Evolutionary conservation across 371 early-diverging fungal species (phyloP).

Genomic region (Mortierella sp.): DNA sequence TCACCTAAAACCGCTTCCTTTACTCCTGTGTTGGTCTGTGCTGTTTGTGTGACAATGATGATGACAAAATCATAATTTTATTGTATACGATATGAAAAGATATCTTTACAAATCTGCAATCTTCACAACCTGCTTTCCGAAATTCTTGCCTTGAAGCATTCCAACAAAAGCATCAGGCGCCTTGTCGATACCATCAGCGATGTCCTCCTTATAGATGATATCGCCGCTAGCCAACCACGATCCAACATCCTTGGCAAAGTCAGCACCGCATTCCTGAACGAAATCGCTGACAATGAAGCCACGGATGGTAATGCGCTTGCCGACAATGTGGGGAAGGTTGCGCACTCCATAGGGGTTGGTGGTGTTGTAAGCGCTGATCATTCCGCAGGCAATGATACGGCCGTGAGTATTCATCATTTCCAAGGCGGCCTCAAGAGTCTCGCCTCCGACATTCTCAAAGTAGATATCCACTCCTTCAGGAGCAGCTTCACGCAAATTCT

Average conservation of each 20-base stretch:
- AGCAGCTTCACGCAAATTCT: constrained; percentile 55
- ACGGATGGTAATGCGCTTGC: constrained; percentile 64
- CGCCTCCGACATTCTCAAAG: constrained; percentile 81
- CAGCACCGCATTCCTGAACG: constrained; percentile 45
- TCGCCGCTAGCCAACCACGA: constrained; percentile 62
- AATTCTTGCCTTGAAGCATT: constrained; percentile 73
- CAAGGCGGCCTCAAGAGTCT: constrained; percentile 73
- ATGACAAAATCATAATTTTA: neutral
- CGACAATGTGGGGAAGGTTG: constrained; percentile 61
- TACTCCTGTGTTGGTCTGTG: neutral
- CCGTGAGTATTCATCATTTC: constrained; percentile 61
- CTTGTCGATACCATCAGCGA: constrained; percentile 71
- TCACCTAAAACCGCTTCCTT: neutral
- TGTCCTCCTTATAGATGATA: constrained; percentile 65
- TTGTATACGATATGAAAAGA: too few species aligned
- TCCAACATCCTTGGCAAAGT: constrained; percentile 63
- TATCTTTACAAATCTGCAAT: constrained; percentile 50
- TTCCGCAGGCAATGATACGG: constrained; percentile 69
- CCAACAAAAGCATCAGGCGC: constrained; percentile 73
- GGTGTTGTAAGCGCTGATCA: constrained; percentile 78
- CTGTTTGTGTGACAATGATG: neutral
- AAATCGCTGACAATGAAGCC: constrained; percentile 70
- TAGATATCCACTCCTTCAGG: constrained; percentile 81
- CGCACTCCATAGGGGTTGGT: constrained; percentile 59
- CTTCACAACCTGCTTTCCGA: constrained; percentile 78